Percentiles rank a stretch among this genome's conserved stretches.
Conservation (phyloP, 305 asterid genomes). For the Fraxinus platypoda region DNA sequence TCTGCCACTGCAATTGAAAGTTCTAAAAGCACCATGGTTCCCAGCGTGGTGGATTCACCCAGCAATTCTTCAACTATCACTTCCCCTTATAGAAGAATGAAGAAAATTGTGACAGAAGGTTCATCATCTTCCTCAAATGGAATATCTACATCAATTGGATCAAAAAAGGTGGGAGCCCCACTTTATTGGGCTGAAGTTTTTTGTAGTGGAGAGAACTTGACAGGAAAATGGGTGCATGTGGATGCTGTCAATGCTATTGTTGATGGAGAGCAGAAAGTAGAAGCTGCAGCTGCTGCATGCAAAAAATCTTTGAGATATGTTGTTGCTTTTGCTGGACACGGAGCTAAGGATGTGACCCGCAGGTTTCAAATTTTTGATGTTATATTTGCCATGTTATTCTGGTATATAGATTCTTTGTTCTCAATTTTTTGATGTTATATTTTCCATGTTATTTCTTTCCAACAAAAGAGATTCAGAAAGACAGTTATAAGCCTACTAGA, state of each 20-base stretch:
- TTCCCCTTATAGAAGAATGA: conserved; percentile 46
- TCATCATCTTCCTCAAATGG: conserved; percentile 47
- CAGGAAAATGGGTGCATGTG: conserved; percentile 96
- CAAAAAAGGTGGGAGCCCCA: conserved; percentile 88
- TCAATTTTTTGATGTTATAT: background rate
- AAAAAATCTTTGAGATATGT: conserved; percentile 80
- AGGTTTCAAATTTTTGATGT: conserved; percentile 53
- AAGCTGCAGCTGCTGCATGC: conserved; percentile 96
- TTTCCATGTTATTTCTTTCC: background rate
- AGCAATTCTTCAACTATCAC: conserved; percentile 36
- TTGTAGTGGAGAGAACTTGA: conserved; percentile 78
- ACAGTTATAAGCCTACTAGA: background rate
- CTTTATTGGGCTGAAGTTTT: conserved; percentile 97
- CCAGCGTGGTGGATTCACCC: conserved; percentile 37
- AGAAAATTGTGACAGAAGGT: conserved; percentile 51
- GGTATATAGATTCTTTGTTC: background rate
- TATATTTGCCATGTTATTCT: background rate
- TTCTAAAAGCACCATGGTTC: conserved; percentile 30
- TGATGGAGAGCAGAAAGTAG: conserved; percentile 88
- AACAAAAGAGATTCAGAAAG: background rate
- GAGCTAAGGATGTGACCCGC: conserved; percentile 99
- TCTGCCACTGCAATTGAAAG: conserved; percentile 66
- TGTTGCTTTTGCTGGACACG: conserved; percentile 90
- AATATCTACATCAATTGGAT: conserved; percentile 86
- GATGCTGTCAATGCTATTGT: conserved; percentile 77